Percentiles rank a stretch among this genome's conserved stretches.
Evolutionary conservation across 768 basidiomycete species (phyloP).

Genomic region (Tricholoma sp.): DNA sequence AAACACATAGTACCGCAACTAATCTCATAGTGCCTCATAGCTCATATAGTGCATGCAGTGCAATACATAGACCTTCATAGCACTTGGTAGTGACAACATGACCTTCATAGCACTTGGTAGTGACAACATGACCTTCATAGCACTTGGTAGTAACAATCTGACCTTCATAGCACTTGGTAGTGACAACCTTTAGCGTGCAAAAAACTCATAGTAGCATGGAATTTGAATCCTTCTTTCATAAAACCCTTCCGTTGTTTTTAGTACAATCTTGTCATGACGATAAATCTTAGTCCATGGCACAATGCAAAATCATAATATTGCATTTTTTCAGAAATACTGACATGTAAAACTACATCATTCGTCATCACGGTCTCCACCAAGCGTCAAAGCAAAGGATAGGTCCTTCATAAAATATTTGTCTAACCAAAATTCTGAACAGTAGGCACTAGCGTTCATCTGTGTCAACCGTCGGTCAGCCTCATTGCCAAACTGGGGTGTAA

Average conservation of each 20-base stretch:
- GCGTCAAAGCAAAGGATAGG: constrained; percentile 13
- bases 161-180: neutral
- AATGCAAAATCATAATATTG: neutral
- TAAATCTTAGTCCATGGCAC: neutral
- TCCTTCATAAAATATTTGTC: constrained; percentile 30
- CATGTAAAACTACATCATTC: neutral
- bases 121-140: too few species aligned
- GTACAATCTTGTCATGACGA: neutral
- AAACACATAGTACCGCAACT: too few species aligned
- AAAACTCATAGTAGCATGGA: neutral
- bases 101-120: too few species aligned
- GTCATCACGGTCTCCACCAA: neutral
- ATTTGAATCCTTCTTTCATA: too few species aligned
- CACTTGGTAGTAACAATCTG: too few species aligned
- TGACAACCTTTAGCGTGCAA: neutral
- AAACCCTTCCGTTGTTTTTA: neutral
- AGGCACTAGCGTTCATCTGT: neutral
- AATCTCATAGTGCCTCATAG: too few species aligned
- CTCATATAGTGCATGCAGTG: too few species aligned
- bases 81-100: too few species aligned
- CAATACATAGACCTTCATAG: too few species aligned
- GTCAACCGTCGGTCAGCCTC: neutral
- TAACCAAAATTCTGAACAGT: constrained; percentile 13
- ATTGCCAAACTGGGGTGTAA: neutral
- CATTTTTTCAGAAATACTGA: neutral